A percentile compares a stretch with the other conserved stretches of the same genome.
Conservation (phyloP, 2,329 filamentous ascomycete genomes). For the Xylaria arbuscula region DNA sequence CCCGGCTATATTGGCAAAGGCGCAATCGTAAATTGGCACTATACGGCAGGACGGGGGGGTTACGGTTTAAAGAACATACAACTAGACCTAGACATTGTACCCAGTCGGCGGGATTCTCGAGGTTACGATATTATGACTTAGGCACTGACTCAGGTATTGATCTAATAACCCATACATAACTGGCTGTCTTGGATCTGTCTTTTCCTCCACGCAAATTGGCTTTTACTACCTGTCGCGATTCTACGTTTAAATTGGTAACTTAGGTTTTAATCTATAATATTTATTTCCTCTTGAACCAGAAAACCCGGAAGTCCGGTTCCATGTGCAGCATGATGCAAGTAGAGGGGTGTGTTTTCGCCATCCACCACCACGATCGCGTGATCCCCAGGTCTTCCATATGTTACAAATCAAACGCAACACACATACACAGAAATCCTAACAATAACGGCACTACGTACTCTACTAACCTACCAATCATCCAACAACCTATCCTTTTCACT, state of each 20-base stretch:
- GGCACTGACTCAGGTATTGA: constrained; percentile 11
- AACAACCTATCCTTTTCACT: constrained; percentile 45
- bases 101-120: constrained; percentile 11
- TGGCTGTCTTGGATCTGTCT: constrained; percentile 1
- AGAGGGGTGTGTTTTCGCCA: constrained; percentile 32
- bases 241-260: constrained; percentile 2
- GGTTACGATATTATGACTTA: constrained; percentile 28
- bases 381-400: constrained; percentile 28
- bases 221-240: background rate
- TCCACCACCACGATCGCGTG: constrained; percentile 34
- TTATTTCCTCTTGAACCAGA: background rate
- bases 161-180: constrained; percentile 20
- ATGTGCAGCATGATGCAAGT: constrained; percentile 13
- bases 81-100: constrained; percentile 31
- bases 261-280: background rate
- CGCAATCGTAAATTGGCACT: constrained; percentile 37
- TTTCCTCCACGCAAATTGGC: constrained; percentile 2
- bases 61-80: constrained; percentile 22
- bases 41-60: background rate
- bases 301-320: constrained; percentile 10
- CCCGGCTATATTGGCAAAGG: constrained; percentile 69
- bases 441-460: background rate
- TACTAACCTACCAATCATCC: constrained; percentile 44
- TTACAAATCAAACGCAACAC: constrained; percentile 29
- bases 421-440: background rate